These are phyloP conservation scores for Marchantia polymorpha DNA, from an alignment of 225 moss, liverwort and hornwort genomes.

Conservation along the genomic window DNA sequence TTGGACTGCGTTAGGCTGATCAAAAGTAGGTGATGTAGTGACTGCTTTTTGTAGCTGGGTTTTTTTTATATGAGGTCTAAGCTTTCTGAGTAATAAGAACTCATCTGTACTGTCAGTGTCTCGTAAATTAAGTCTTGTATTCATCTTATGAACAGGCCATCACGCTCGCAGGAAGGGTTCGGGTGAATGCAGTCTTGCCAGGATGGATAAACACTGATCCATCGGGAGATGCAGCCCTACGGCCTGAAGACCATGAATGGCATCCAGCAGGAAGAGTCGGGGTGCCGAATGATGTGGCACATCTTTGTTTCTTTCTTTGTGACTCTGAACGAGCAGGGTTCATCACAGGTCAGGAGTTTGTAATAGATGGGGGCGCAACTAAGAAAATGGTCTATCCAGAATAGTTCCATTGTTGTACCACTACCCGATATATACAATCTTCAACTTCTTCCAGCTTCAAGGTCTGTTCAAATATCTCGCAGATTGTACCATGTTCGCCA, in stretches of 20 bases:
- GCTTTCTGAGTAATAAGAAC: too few species aligned
- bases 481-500: too few species aligned
- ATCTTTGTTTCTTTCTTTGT: slow-evolving; percentile 62
- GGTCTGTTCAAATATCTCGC: too few species aligned
- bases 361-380: slow-evolving; percentile 60
- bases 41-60: too few species aligned
- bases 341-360: slow-evolving; percentile 61
- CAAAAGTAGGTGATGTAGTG: too few species aligned
- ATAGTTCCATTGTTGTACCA: background rate
- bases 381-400: slow-evolving; percentile 64
- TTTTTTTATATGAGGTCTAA: too few species aligned
- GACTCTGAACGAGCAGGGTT: slow-evolving; percentile 55
- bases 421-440: background rate
- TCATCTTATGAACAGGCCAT: slow-evolving; percentile 44
- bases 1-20: too few species aligned
- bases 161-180: slow-evolving; percentile 53
- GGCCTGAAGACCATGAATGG: slow-evolving; percentile 48
- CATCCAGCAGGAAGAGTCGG: slow-evolving; percentile 59
- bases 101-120: background rate
- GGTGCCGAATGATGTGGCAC: slow-evolving; percentile 49
- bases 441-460: background rate
- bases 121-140: too few species aligned
- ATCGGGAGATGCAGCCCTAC: slow-evolving; percentile 32
- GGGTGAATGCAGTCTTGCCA: slow-evolving; percentile 58
- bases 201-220: slow-evolving; percentile 59